Evolutionary conservation across 2,329 filamentous ascomycete species (phyloP).

Genomic region (Fusarium proliferatum): DNA sequence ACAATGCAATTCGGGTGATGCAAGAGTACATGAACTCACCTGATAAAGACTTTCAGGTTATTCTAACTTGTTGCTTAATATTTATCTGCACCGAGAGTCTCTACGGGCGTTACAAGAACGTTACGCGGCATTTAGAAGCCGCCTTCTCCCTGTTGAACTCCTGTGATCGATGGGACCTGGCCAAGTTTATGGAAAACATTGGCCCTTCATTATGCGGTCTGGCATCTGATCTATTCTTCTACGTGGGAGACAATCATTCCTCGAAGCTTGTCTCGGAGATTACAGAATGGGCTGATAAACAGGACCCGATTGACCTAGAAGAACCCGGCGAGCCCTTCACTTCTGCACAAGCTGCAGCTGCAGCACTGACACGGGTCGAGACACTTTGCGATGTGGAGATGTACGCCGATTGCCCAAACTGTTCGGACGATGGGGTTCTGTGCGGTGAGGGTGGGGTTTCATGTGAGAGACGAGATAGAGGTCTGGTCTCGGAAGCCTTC

Average conservation of each 20-base stretch:
- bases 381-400: neutral
- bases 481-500: neutral
- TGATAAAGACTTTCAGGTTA: neutral
- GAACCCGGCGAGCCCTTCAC: neutral
- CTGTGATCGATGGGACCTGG: neutral
- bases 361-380: neutral
- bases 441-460: neutral
- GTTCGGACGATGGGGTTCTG: neutral
- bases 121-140: slow-evolving; percentile 3
- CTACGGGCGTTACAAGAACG: neutral
- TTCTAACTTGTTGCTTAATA: slow-evolving; percentile 18
- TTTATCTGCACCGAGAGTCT: slow-evolving; percentile 24
- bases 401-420: neutral
- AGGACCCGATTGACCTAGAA: neutral
- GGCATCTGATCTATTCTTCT: slow-evolving; percentile 10
- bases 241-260: neutral
- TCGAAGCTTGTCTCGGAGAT: slow-evolving; percentile 4
- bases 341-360: slow-evolving; percentile 7
- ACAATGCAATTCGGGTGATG: slow-evolving; percentile 2
- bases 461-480: neutral
- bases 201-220: slow-evolving; percentile 5
- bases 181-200: slow-evolving; percentile 11
- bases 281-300: neutral
- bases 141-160: neutral
- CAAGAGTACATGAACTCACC: slow-evolving; percentile 7